A percentile compares a stretch with the other conserved stretches of the same genome.
These are phyloP conservation scores for Mesotaenium endlicherianum DNA, from an alignment of 139 green algal genomes.

Conservation along the genomic window DNA sequence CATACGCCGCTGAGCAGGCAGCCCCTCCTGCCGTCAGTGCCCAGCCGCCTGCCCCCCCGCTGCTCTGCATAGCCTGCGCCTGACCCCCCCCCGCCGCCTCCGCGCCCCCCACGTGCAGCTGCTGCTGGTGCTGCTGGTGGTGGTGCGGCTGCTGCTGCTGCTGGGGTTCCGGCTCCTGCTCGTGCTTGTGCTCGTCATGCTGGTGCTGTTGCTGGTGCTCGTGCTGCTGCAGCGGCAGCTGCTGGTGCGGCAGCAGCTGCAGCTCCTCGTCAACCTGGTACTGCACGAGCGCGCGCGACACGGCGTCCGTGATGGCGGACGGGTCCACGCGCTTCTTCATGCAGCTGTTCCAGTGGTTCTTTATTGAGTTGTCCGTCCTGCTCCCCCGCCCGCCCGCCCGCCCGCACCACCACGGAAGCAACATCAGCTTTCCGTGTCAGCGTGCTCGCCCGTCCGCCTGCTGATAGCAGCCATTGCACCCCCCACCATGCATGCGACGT, in stretches of 20 bases:
- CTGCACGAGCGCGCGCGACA: conserved; percentile 9
- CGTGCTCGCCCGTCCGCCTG: no score
- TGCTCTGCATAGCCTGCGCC: background rate
- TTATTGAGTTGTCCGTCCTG: conserved; percentile 87
- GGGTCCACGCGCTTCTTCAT: conserved; percentile 44
- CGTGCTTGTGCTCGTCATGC: conserved; percentile 7
- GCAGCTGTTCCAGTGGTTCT: conserved; percentile 83
- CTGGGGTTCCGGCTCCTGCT: background rate
- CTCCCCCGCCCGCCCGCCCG: no score
- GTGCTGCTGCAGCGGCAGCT: background rate
- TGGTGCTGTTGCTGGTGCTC: conserved; percentile 2
- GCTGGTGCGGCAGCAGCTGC: conserved; percentile 1
- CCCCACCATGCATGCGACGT: no score
- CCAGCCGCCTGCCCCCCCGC: no score
- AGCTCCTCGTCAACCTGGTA: background rate
- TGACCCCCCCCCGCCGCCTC: no score
- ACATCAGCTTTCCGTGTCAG: no score
- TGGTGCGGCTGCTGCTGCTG: conserved; percentile 4
- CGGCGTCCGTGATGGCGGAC: background rate
- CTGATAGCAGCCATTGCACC: no score
- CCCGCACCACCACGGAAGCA: no score
- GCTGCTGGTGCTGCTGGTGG: background rate
- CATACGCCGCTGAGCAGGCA: background rate
- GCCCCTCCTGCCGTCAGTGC: background rate
- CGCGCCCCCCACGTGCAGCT: no score